These are phyloP conservation scores for Protomyces inundatus DNA, from an alignment of 1,139 yeast genomes.

Conservation along the genomic window DNA sequence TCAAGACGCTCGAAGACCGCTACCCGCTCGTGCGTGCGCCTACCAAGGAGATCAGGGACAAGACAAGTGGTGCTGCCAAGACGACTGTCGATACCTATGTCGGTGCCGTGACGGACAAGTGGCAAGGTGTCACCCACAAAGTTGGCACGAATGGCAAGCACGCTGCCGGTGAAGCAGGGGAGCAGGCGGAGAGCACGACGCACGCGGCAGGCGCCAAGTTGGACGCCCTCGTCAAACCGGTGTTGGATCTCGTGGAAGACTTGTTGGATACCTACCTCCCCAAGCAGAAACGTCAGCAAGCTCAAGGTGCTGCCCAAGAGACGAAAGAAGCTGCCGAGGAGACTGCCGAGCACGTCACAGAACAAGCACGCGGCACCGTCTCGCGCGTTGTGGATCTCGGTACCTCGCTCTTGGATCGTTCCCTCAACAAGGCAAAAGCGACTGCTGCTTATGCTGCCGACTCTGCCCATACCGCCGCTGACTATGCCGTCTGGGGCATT, in stretches of 20 bases:
- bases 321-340: slow-evolving; percentile 1
- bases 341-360: neutral
- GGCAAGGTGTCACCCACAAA: slow-evolving; percentile 7
- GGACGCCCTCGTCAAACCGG: slow-evolving; percentile 10
- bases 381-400: slow-evolving; percentile 6
- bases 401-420: slow-evolving; percentile 5
- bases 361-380: slow-evolving; percentile 4
- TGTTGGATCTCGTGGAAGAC: slow-evolving; percentile 14
- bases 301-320: neutral
- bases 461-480: slow-evolving; percentile 1
- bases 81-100: slow-evolving; percentile 25
- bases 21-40: slow-evolving; percentile 23
- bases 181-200: neutral
- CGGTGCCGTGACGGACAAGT: slow-evolving; percentile 18
- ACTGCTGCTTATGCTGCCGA: neutral
- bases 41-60: slow-evolving; percentile 17
- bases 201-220: neutral
- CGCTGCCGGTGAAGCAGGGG: slow-evolving; percentile 5
- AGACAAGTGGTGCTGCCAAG: slow-evolving; percentile 26
- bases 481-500: slow-evolving; percentile 8
- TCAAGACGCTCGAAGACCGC: slow-evolving; percentile 13
- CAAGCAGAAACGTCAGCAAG: slow-evolving; percentile 5
- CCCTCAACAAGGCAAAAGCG: slow-evolving; percentile 7
- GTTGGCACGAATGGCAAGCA: slow-evolving; percentile 5
- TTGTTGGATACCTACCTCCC: slow-evolving; percentile 24